These are phyloP conservation scores for Kewa caespitosa DNA, from an alignment of 179 eudicot genomes.

Conservation along the genomic window DNA sequence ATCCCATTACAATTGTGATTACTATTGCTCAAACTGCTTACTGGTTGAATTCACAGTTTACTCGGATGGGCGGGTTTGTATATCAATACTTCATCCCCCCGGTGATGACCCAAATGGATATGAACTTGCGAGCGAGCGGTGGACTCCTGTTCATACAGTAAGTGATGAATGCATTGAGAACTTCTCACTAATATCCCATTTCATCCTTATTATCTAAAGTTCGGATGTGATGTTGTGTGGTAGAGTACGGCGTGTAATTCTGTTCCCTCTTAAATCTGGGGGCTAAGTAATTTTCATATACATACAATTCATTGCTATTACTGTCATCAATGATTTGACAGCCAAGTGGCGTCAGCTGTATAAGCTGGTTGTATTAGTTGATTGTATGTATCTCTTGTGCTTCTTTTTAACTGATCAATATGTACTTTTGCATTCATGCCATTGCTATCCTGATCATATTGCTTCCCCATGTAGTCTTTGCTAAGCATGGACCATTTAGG, in stretches of 20 bases:
- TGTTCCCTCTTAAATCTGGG: not conserved
- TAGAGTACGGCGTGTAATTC: not conserved
- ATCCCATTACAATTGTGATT: not conserved
- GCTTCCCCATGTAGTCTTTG: not conserved
- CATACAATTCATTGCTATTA: not conserved
- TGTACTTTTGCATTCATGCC: not conserved
- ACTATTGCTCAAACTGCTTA: not conserved
- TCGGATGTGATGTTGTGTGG: not conserved
- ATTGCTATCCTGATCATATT: not conserved
- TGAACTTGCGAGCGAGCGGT: constrained; percentile 95
- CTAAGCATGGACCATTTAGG: not conserved
- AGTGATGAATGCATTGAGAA: constrained; percentile 13
- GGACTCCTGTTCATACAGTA: constrained; percentile 96
- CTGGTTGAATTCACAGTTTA: constrained; percentile 47
- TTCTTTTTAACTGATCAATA: not conserved
- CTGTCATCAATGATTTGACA: too few species aligned
- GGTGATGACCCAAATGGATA: constrained; percentile 97
- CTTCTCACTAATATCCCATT: not conserved
- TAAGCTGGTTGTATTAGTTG: too few species aligned
- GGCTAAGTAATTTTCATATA: not conserved
- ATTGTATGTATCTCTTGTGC: not conserved
- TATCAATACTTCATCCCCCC: constrained; percentile 92
- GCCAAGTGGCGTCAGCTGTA: not conserved
- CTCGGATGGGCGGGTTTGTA: constrained; percentile 74
- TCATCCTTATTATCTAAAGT: not conserved